Conservation (phyloP, 2,329 filamentous ascomycete genomes). For the Microsporum audouinii region DNA sequence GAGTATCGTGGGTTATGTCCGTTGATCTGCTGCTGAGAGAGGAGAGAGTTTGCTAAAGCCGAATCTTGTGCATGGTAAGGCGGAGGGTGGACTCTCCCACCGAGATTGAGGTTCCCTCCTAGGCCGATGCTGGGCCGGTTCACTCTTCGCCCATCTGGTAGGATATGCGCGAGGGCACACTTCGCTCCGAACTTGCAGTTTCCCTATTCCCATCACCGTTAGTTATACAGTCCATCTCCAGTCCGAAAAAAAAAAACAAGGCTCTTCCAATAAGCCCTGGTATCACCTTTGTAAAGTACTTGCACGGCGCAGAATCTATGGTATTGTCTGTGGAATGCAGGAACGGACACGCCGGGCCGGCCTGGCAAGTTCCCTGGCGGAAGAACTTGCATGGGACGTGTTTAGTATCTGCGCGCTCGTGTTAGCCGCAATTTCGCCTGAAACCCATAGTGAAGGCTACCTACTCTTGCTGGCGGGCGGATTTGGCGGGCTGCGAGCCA, state of each 20-base stretch:
- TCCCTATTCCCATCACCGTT: slow-evolving; percentile 48
- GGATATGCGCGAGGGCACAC: slow-evolving; percentile 90
- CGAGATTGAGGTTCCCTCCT: slow-evolving; percentile 47
- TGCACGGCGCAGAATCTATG: slow-evolving; percentile 79
- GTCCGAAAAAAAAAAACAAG: neutral
- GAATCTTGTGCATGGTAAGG: slow-evolving; percentile 55
- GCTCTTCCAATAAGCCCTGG: neutral
- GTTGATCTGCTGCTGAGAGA: slow-evolving; percentile 47
- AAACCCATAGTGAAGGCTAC: slow-evolving; percentile 8
- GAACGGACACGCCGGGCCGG: slow-evolving; percentile 90
- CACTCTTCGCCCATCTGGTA: slow-evolving; percentile 84
- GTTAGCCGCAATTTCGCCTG: neutral
- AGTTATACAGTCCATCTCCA: neutral
- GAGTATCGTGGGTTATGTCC: slow-evolving; percentile 37
- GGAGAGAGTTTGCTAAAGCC: slow-evolving; percentile 62
- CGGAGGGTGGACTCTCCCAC: slow-evolving; percentile 56
- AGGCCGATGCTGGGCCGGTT: slow-evolving; percentile 53
- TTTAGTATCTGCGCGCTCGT: slow-evolving; percentile 58
- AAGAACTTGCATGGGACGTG: slow-evolving; percentile 99
- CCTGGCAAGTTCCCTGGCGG: slow-evolving; percentile 88
- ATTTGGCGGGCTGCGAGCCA: slow-evolving; percentile 38
- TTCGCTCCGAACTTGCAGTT: slow-evolving; percentile 99
- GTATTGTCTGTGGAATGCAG: slow-evolving; percentile 81
- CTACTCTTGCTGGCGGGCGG: slow-evolving; percentile 32
- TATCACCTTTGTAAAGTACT: slow-evolving; percentile 92